These are phyloP conservation scores for Xerocomus potaroensis DNA, from an alignment of 768 basidiomycete species.

Conservation along the genomic window DNA sequence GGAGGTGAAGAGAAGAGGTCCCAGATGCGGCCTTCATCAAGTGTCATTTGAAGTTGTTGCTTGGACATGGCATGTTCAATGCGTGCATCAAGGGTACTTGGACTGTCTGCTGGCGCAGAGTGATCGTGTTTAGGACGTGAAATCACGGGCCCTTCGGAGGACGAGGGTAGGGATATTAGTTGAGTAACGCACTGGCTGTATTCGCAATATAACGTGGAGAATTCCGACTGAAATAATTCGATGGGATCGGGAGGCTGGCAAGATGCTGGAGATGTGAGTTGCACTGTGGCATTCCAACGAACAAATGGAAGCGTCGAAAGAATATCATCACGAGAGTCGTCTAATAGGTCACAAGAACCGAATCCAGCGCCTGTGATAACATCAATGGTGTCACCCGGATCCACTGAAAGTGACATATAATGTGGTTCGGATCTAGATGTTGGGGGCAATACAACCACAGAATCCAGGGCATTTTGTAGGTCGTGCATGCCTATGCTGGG, in stretches of 20 bases:
- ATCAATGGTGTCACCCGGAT: constrained; percentile 3
- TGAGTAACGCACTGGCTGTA: constrained; percentile 46
- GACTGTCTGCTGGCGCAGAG: neutral
- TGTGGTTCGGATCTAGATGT: constrained; percentile 19
- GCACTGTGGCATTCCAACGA: constrained; percentile 24
- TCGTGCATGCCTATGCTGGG: constrained; percentile 6
- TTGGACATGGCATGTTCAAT: constrained; percentile 55
- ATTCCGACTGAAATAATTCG: constrained; percentile 31
- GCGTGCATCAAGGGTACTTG: constrained; percentile 33
- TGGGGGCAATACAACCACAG: neutral
- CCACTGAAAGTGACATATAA: constrained; percentile 4
- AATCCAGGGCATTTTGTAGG: constrained; percentile 11
- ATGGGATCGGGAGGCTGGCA: constrained; percentile 11
- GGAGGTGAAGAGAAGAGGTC: constrained; percentile 30
- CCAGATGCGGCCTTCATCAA: constrained; percentile 65
- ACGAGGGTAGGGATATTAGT: constrained; percentile 39
- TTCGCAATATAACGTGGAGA: constrained; percentile 47
- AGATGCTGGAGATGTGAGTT: constrained; percentile 3
- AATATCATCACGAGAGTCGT: constrained; percentile 17
- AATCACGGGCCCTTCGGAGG: constrained; percentile 15
- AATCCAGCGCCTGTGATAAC: constrained; percentile 3
- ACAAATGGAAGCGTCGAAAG: constrained; percentile 18
- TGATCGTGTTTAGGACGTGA: constrained; percentile 4
- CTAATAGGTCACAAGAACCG: constrained; percentile 2
- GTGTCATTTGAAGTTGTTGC: constrained; percentile 52